phyloP scores from a whole-genome alignment of 805 yeast genomes.

The Candida coquimbonensis region DNA sequence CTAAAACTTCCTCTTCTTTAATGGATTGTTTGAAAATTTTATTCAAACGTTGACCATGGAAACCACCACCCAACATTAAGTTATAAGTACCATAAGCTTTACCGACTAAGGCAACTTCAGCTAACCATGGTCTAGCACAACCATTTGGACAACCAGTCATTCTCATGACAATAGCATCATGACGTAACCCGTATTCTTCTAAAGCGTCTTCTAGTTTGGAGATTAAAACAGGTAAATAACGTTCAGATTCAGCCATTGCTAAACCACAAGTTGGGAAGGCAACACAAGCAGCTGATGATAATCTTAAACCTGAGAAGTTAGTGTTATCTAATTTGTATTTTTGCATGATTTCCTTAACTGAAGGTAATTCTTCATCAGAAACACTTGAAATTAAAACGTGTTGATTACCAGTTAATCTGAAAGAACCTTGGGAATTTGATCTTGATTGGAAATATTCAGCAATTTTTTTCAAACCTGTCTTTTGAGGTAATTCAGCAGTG shows the following conservation, averaged over 20 bases:
- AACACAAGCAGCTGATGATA: constrained; percentile 93
- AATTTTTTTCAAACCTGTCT: constrained; percentile 73
- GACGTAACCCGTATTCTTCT: constrained; percentile 89
- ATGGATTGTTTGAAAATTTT: constrained; percentile 83
- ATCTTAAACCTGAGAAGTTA: constrained; percentile 73
- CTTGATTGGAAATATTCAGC: constrained; percentile 54
- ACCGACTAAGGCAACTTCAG: constrained; percentile 93
- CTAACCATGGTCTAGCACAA: constrained; percentile 97
- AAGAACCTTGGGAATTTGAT: constrained; percentile 63
- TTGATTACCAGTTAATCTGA: constrained; percentile 94
- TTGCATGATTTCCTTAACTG: constrained; percentile 56
- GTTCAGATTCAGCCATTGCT: constrained; percentile 98
- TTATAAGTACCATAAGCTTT: constrained; percentile 92
- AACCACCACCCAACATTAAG: constrained; percentile 93
- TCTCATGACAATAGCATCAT: constrained; percentile 91
- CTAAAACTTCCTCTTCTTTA: constrained; percentile 82
- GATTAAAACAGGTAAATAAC: constrained; percentile 74
- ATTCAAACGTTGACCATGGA: constrained; percentile 86
- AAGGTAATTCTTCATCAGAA: constrained; percentile 57
- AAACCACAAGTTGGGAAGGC: constrained; percentile 98
- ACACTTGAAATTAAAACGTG: constrained; percentile 75
- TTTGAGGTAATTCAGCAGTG: constrained; percentile 83
- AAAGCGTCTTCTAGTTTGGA: constrained; percentile 77
- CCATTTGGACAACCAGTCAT: constrained; percentile 99
- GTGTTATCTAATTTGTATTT: constrained; percentile 80